Percentiles rank a stretch among this genome's conserved stretches.
These are phyloP conservation scores for Metarhizium sp. DNA, from an alignment of 2,329 filamentous ascomycete species.

Conservation along the genomic window DNA sequence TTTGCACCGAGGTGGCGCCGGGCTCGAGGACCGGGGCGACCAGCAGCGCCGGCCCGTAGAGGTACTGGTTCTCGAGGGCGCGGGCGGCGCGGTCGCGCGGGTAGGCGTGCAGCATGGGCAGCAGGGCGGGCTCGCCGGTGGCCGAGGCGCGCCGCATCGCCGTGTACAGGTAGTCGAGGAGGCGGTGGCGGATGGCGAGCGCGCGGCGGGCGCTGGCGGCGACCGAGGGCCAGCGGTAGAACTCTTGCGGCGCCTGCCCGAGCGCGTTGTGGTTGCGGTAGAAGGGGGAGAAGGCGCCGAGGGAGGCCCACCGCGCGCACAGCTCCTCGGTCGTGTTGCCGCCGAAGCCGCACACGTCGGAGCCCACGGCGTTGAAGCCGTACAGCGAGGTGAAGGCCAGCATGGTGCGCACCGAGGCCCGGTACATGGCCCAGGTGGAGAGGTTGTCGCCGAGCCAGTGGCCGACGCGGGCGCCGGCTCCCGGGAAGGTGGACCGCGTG, in stretches of 20 bases:
- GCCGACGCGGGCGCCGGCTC: conserved; percentile 64
- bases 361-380: conserved; percentile 60
- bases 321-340: conserved; percentile 52
- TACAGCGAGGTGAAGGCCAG: conserved; percentile 62
- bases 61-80: conserved; percentile 38
- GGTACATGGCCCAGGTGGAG: conserved; percentile 64
- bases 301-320: conserved; percentile 58
- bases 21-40: conserved; percentile 39
- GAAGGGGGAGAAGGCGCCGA: conserved; percentile 64
- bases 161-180: conserved; percentile 80
- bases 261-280: conserved; percentile 58
- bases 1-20: conserved; percentile 30
- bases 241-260: conserved; percentile 45
- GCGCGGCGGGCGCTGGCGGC: conserved; percentile 55
- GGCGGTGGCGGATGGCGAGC: conserved; percentile 62
- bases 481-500: conserved; percentile 71
- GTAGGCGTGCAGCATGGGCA: conserved; percentile 66
- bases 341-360: conserved; percentile 71
- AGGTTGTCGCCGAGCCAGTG: conserved; percentile 78
- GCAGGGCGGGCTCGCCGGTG: conserved; percentile 55
- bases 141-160: conserved; percentile 50
- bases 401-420: conserved; percentile 68
- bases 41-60: conserved; percentile 38
- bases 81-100: conserved; percentile 39
- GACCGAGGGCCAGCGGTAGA: conserved; percentile 59